Evolutionary conservation across 2,329 filamentous ascomycete genomes (phyloP), one percentile per base, ranked within the genome.

Genomic region (Catunica adiposa): DNA sequence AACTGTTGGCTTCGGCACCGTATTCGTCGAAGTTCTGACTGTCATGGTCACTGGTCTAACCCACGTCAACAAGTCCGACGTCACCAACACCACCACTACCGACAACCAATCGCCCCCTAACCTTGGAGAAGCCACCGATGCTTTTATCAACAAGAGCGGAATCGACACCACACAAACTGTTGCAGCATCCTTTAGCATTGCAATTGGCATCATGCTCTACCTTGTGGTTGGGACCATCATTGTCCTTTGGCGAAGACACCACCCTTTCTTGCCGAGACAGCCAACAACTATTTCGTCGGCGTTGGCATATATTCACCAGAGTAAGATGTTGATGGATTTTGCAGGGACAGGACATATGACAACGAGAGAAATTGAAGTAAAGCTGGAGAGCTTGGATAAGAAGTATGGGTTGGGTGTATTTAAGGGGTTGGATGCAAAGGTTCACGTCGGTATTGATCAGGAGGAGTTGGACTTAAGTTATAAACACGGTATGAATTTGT

Each of bases 321-420:
- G 78, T 66, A 85, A 84, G 68, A 89, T 89, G 85, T 69, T 89
- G 48, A 81, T 80, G 60, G 78, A 80, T 63, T 89, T 89, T 66
- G 81, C 86, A 14, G 80, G 78, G 44, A 87, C 83, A 22, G 77
- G 82, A 59, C 78, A 78, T 67, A 68, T 82, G 53, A 76, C 73
- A 61, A 79, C 76, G 54, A 68, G 71, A 14, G 68, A 79, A 64
- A 85, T 87, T 79, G 78, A 76, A 60, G 66, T 67, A 56, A 73
- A 74, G 64, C 71, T 89, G 37, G 77, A 78, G 59, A 68, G 65
- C 8, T 67, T 77, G n/a, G 75, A 76, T 38, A 83, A 83, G 69
- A 80, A 73, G 42, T 90, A 89, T 66, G 84, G 83, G 1, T 67
- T 89, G 34, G 86, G 86, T 1, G 89, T 84, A 84, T 89, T 89